Evolutionary conservation across 441 rosid species (phyloP), one percentile per base, ranked within the genome.

Genomic region (Hura crepitans): DNA sequence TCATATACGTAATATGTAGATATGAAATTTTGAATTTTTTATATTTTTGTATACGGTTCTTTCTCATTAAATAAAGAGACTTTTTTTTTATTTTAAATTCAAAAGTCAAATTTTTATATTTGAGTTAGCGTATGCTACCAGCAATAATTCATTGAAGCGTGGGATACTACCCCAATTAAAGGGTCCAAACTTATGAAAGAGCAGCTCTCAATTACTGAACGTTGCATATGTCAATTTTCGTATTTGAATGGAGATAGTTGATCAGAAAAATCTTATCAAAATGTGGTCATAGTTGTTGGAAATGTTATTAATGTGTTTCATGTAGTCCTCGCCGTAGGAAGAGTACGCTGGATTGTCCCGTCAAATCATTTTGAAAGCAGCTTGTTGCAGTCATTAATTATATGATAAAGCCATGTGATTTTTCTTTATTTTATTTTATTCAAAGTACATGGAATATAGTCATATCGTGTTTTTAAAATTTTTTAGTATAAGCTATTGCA

Each of bases 41-140:
- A n/a, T n/a, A n/a, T n/a, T n/a, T n/a, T n/a, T n/a, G n/a, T n/a
- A n/a, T n/a, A n/a, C n/a, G n/a, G n/a, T n/a, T n/a, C n/a, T n/a
- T n/a, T n/a, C n/a, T n/a, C n/a, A n/a, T n/a, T n/a, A n/a, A n/a
- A n/a, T n/a, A n/a, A n/a, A n/a, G n/a, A n/a, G n/a, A n/a, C n/a
- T n/a, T n/a, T n/a, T n/a, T n/a, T n/a, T n/a, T n/a, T n/a, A n/a
- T 66, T 69, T 66, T 74, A 74, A 68, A 75, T 80, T 82, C 80
- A 78, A 74, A 71, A 74, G 74, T 82, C 73, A 80, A 82, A 78
- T 13, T n/a, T 80, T 82, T n/a, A n/a, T n/a, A n/a, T n/a, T n/a
- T n/a, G n/a, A n/a, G n/a, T n/a, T n/a, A n/a, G n/a, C n/a, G n/a
- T n/a, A n/a, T n/a, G n/a, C n/a, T n/a, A n/a, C n/a, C n/a, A n/a